Percentiles rank a stretch among this genome's conserved stretches.
These are phyloP conservation scores for Fragilaria crotonensis DNA, from an alignment of 108 stramenopile species.

Conservation along the genomic window DNA sequence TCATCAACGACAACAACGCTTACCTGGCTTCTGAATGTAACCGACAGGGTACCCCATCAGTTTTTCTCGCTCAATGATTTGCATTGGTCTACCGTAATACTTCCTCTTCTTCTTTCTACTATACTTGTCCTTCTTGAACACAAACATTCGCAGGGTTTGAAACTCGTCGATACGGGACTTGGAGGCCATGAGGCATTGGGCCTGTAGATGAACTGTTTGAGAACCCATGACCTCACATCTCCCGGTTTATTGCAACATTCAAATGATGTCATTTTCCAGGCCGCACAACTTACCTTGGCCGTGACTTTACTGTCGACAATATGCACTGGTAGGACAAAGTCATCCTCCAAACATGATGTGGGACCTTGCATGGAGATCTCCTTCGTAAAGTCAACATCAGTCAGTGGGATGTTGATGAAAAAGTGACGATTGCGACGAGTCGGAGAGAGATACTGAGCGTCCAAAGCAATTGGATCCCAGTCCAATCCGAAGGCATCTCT, in stretches of 20 bases:
- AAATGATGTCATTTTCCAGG: background rate
- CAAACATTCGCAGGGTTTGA: slow-evolving; percentile 7
- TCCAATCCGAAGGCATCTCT: slow-evolving; percentile 3
- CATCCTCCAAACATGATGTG: slow-evolving; percentile 19
- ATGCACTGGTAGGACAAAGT: slow-evolving; percentile 5
- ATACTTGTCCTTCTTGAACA: slow-evolving; percentile 5
- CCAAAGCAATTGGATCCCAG: slow-evolving; percentile 10
- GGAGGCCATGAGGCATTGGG: slow-evolving; percentile 15
- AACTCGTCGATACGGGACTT: slow-evolving; percentile 10
- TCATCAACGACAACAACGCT: background rate
- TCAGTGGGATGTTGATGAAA: slow-evolving; percentile 14
- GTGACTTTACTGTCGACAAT: slow-evolving; percentile 8
- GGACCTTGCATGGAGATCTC: background rate
- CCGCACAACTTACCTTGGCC: background rate
- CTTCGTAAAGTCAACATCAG: background rate
- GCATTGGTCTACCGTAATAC: slow-evolving; percentile 1
- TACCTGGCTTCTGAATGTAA: slow-evolving; percentile 18
- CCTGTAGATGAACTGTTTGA: background rate
- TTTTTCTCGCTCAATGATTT: slow-evolving; percentile 18
- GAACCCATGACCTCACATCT: too few relatives aligned
- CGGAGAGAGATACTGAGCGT: slow-evolving; percentile 22
- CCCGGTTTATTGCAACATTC: too few relatives aligned
- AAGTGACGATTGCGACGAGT: slow-evolving; percentile 20
- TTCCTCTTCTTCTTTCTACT: background rate
- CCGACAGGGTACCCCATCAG: slow-evolving; percentile 30